Conservation (phyloP, 768 basidiomycete genomes). For the Cystofilobasidium macerans region DNA sequence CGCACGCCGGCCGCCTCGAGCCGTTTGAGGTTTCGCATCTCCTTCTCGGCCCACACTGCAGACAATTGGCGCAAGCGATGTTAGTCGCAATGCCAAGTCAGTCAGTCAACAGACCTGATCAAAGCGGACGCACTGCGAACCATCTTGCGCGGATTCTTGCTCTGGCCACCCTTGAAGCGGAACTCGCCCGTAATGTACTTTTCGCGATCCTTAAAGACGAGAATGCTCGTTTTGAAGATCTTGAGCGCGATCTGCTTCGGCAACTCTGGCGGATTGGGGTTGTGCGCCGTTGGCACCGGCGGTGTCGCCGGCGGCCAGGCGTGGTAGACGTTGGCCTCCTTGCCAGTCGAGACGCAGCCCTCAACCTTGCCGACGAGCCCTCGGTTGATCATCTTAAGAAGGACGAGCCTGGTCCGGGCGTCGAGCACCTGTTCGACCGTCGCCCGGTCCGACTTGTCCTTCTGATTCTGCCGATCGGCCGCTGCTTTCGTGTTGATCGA, state of each 20-base stretch:
- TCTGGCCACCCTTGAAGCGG: slow-evolving; percentile 73
- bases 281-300: slow-evolving; percentile 16
- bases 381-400: slow-evolving; percentile 92
- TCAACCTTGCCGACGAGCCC: slow-evolving; percentile 81
- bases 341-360: slow-evolving; percentile 93
- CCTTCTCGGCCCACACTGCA: slow-evolving; percentile 98
- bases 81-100: not conserved
- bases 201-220: slow-evolving; percentile 94
- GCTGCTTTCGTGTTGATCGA: slow-evolving; percentile 72
- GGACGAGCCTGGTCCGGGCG: slow-evolving; percentile 80
- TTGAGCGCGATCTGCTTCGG: slow-evolving; percentile 71
- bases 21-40: slow-evolving; percentile 88
- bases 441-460: slow-evolving; percentile 93
- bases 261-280: slow-evolving; percentile 25
- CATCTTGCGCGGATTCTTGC: slow-evolving; percentile 94
- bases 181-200: slow-evolving; percentile 92
- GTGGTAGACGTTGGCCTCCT: slow-evolving; percentile 99
- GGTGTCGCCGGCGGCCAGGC: slow-evolving; percentile 45
- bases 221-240: slow-evolving; percentile 96
- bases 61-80: no score
- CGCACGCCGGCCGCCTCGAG: slow-evolving; percentile 69
- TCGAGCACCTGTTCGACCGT: slow-evolving; percentile 96
- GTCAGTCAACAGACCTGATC: not conserved
- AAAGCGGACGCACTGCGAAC: slow-evolving; percentile 45
- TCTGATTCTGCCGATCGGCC: slow-evolving; percentile 68